Base-by-base conservation (phyloP, 2,329 filamentous ascomycete genomes). In the Pyrenophora seminiperda region DNA sequence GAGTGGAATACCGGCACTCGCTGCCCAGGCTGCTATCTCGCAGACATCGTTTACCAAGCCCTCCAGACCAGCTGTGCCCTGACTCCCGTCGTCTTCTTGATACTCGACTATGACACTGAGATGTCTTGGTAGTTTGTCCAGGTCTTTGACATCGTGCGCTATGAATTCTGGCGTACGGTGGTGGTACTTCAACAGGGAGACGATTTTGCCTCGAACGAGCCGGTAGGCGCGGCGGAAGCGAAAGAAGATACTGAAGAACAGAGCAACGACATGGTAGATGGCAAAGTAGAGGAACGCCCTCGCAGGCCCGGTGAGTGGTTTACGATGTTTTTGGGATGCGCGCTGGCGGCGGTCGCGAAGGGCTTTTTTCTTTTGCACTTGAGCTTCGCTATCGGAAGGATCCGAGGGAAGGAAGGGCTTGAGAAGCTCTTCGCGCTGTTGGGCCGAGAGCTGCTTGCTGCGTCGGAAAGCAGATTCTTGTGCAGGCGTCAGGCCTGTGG, bases 131-230 rank as follows among this genome's bases (percentile, higher is more conserved):
- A 95, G 75, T 63, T 88, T 85, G 50, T 79, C 81, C 49, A 99
- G 75, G 7, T 82, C 81, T 71, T 85, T 85, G 19, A 97, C 87
- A 75, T 99, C 94, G 66, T 88, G 87, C 66, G 88, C 86, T 62
- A 99, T 96, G 68, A 96, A 85, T 70, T 96, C 90, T 6, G 94
- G 94, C 0, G 93, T 96, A 43, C 90, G 89, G 74, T 99, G 94
- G 76, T 99, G 95, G 77, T 99, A 94, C 73, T 93, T 92, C 46
- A 96, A 80, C 54, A 97, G 83, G 7, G 90, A 89, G 44, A 91
- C 83, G 57, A 93, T 77, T 52, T 89, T 86, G 71, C 94, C 89
- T 61, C 85, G 79, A 41, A 96, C 81, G 7, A 87, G 83, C 71
- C 93, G 88, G 76, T 91, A 94, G 47, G 85, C 84, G 68, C 91